Evolutionary conservation across 169 alveolate genomes (phyloP), one percentile per base, ranked within the genome.

Genomic region (Plasmodium falciparum): DNA sequence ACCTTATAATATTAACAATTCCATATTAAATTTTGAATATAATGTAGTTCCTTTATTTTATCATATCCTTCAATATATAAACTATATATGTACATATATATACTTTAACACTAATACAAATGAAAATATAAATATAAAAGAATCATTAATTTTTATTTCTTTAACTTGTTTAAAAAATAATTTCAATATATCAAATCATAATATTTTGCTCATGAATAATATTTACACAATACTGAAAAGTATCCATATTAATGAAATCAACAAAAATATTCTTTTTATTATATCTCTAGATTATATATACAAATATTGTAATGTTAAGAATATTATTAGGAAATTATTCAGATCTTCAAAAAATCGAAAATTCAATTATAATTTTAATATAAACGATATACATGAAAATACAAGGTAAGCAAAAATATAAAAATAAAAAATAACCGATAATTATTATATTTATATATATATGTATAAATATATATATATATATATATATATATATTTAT

Each of bases 31-130:
- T 39, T 39, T 39, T 39, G 47, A 13, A 56, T 56, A 56, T 56
- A 56, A 56, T 15, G 15, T 17, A 56, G 22, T 15, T 56, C 65
- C 24, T 56, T 56, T 56, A 22, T 54, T 54, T 54, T 13, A n/a
- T 54, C 67, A 43, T 61, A 45, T 73, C n/a, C 12, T 61, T 49
- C 67, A 75, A 49, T 75, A 75, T 54, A 63, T 78, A 43, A 66
- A n/a, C 20, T 78, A 58, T 66, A 69, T 66, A 39, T 78, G 89
- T 26, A 15, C 72, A 49, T 78, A 24, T 78, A 78, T 78, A 29
- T 24, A 70, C 22, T 24, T 26, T 43, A 69, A 20, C 22, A 65
- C 33, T n/a, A 54, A 20, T 17, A 26, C 3, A 43, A 8, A 20
- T n/a, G 45, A 50, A 26, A 45, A 17, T 26, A 56, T 24, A 49